These are phyloP conservation scores for Wakefieldia striispora DNA, from an alignment of 768 basidiomycete species.

Conservation along the genomic window DNA sequence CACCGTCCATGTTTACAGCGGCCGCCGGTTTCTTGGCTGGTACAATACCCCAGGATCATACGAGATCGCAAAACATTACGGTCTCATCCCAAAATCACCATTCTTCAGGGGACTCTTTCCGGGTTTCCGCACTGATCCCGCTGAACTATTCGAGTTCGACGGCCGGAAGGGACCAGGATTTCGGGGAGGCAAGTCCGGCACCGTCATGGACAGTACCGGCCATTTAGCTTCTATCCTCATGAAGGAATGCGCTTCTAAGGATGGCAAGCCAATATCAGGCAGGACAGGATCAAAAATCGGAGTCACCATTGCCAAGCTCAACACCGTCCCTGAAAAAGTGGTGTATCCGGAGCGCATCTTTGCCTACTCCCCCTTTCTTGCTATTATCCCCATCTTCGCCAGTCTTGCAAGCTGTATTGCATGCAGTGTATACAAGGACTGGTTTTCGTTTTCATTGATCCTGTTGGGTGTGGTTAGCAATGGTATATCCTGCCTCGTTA, in stretches of 20 bases:
- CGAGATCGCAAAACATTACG: slow-evolving; percentile 33
- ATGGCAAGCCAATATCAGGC: slow-evolving; percentile 17
- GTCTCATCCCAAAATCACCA: slow-evolving; percentile 29
- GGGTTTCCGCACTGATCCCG: slow-evolving; percentile 31
- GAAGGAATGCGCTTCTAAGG: slow-evolving; percentile 18
- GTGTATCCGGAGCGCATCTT: slow-evolving; percentile 20
- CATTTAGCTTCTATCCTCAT: slow-evolving; percentile 31
- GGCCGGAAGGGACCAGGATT: slow-evolving; percentile 32
- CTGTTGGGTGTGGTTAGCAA: slow-evolving; percentile 32
- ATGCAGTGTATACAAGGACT: slow-evolving; percentile 30
- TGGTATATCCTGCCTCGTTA: slow-evolving; percentile 32
- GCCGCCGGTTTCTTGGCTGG: slow-evolving; percentile 36
- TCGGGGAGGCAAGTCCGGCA: slow-evolving; percentile 32
- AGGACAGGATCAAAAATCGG: slow-evolving; percentile 21
- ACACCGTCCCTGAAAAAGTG: slow-evolving; percentile 13
- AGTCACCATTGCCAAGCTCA: slow-evolving; percentile 29
- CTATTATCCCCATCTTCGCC: slow-evolving; percentile 29
- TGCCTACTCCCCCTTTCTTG: slow-evolving; percentile 22
- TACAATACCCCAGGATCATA: slow-evolving; percentile 40
- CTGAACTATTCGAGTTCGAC: slow-evolving; percentile 31
- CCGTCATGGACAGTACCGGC: slow-evolving; percentile 29
- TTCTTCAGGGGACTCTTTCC: slow-evolving; percentile 36
- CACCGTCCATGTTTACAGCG: slow-evolving; percentile 34
- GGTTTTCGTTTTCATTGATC: slow-evolving; percentile 35
- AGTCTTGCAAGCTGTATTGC: slow-evolving; percentile 28